A percentile compares a stretch with the other conserved stretches of the same genome.
These are phyloP conservation scores for Mycena galericulata DNA, from an alignment of 768 basidiomycete genomes.

Conservation along the genomic window DNA sequence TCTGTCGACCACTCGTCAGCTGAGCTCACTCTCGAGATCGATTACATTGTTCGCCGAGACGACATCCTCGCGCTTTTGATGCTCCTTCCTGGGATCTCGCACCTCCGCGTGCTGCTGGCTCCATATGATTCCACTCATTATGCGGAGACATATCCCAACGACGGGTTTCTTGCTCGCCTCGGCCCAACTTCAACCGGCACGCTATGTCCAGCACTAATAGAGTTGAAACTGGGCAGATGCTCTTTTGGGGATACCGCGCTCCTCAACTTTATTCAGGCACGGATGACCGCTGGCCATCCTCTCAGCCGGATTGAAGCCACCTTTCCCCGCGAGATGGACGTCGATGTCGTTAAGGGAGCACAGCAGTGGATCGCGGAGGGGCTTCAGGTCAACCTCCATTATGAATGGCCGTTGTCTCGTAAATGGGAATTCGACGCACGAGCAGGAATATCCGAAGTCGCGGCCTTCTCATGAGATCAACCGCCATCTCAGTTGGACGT, in stretches of 20 bases:
- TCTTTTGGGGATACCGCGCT: background rate
- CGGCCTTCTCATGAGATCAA: too few species aligned
- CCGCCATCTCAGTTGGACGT: too few species aligned
- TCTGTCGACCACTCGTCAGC: background rate
- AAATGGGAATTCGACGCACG: background rate
- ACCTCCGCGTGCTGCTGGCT: background rate
- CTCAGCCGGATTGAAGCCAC: background rate
- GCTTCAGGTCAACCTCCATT: background rate
- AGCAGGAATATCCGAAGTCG: background rate
- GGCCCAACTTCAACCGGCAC: background rate
- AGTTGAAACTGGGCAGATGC: background rate
- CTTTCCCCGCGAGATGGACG: background rate
- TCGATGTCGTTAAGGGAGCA: background rate
- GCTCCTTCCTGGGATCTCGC: background rate
- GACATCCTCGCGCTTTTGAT: background rate
- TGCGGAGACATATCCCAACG: background rate
- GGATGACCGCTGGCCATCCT: background rate
- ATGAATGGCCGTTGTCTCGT: background rate
- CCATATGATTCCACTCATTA: background rate
- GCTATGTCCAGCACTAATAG: background rate
- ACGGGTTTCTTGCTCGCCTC: background rate
- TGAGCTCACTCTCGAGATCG: background rate
- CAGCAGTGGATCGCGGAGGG: background rate
- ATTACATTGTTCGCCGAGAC: background rate
- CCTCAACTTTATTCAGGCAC: background rate